These are phyloP conservation scores for Aspergillus panamensis DNA, from an alignment of 495 filamentous ascomycete species.

Conservation along the genomic window DNA sequence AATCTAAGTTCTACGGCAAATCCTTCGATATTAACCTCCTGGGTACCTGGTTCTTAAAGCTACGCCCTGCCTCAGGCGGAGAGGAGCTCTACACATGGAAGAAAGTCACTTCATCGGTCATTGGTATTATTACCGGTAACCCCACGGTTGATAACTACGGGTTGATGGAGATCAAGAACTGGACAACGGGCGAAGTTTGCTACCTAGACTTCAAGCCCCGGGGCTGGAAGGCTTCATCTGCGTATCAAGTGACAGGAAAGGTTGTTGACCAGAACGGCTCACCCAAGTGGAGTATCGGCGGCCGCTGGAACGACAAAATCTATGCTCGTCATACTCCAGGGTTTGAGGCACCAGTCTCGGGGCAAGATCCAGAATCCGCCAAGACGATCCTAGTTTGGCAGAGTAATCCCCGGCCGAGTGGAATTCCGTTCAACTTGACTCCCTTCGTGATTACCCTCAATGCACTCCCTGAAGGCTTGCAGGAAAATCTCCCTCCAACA, in stretches of 20 bases:
- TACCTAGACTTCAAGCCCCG: conserved; percentile 92
- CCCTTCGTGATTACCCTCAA: conserved; percentile 95
- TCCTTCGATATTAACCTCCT: conserved; percentile 96
- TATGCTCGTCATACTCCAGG: conserved; percentile 92
- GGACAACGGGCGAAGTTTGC: conserved; percentile 87
- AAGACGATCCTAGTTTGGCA: conserved; percentile 93
- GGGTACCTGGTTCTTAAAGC: conserved; percentile 92
- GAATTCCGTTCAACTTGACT: conserved; percentile 94
- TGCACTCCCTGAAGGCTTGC: conserved; percentile 72
- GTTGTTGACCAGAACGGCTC: conserved; percentile 70
- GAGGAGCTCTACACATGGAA: conserved; percentile 98
- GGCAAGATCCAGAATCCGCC: conserved; percentile 45
- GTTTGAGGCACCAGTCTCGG: conserved; percentile 70
- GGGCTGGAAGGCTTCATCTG: conserved; percentile 89
- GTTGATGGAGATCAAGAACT: conserved; percentile 94
- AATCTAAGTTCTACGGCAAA: conserved; percentile 96
- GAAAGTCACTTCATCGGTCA: conserved; percentile 95
- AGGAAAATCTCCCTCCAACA: conserved; percentile 75
- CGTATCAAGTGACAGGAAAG: conserved; percentile 82
- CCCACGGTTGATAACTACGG: conserved; percentile 99
- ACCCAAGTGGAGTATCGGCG: conserved; percentile 83
- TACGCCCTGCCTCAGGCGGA: conserved; percentile 72
- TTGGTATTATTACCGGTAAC: conserved; percentile 95
- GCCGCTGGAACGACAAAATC: conserved; percentile 95
- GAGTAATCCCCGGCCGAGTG: conserved; percentile 71